These are phyloP conservation scores for Cryptosporidium andersoni DNA, from an alignment of 169 alveolate genomes.

Conservation along the genomic window DNA sequence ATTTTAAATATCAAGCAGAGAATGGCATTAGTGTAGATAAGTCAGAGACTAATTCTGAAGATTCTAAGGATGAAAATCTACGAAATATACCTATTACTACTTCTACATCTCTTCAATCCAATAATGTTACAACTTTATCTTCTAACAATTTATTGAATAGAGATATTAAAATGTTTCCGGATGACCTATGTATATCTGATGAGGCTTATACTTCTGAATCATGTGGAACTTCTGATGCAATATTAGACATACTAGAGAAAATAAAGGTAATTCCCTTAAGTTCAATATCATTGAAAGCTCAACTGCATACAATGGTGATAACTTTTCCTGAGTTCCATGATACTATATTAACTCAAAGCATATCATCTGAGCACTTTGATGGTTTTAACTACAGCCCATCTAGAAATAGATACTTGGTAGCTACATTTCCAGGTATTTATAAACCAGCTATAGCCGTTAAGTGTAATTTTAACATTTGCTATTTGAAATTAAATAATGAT, in stretches of 20 bases:
- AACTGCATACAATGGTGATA: constrained; percentile 30
- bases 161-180: too few species aligned
- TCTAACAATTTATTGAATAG: too few species aligned
- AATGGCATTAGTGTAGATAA: not conserved
- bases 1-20: not conserved
- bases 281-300: constrained; percentile 20
- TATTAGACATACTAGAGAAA: not conserved
- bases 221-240: not conserved
- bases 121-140: too few species aligned
- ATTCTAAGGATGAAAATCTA: too few species aligned
- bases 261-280: not conserved
- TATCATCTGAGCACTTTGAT: constrained; percentile 44
- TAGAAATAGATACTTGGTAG: constrained; percentile 6
- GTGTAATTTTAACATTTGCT: constrained; percentile 5
- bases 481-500: not conserved
- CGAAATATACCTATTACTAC: too few species aligned
- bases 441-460: constrained; percentile 67
- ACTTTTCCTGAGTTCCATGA: constrained; percentile 56
- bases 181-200: too few species aligned
- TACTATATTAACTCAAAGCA: constrained; percentile 12
- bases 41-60: too few species aligned
- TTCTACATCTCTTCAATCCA: too few species aligned
- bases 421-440: constrained; percentile 4
- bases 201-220: too few species aligned
- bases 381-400: not conserved